phyloP scores from a whole-genome alignment of 192 early-diverging fungal species.

The Coemansia sp. region DNA sequence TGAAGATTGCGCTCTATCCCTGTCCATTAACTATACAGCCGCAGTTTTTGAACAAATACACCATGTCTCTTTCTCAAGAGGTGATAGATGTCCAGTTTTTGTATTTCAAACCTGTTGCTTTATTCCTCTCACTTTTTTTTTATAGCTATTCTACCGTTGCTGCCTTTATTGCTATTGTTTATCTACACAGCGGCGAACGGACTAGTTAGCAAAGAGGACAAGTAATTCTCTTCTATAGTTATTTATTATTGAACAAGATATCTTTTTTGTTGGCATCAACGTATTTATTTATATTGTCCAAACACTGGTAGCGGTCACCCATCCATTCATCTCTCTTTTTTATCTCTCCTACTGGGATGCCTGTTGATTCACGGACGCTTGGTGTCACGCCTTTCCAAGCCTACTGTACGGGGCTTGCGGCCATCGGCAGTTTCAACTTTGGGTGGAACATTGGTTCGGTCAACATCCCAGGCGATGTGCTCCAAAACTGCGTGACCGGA shows the following conservation, averaged over 20 bases:
- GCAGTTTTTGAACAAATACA: not conserved
- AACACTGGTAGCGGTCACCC: too few species aligned
- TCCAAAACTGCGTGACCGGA: conserved; percentile 55
- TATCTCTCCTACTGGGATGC: conserved; percentile 14
- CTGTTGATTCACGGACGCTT: conserved; percentile 46
- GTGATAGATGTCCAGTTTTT: not conserved
- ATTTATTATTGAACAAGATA: too few species aligned
- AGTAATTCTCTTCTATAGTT: not conserved
- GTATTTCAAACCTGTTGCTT: not conserved
- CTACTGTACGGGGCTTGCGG: conserved; percentile 45
- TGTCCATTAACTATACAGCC: not conserved
- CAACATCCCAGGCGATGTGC: conserved; percentile 59
- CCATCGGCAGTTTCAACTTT: conserved; percentile 56
- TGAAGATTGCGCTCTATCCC: not conserved
- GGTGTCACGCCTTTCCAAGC: conserved; percentile 49
- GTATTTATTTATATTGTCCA: too few species aligned
- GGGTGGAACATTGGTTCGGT: conserved; percentile 58
- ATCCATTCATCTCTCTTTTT: not conserved
- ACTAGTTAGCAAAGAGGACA: too few species aligned
- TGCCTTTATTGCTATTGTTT: too few species aligned
- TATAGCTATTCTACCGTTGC: too few species aligned
- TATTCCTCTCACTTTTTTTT: not conserved
- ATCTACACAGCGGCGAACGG: too few species aligned
- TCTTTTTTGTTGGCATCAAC: too few species aligned
- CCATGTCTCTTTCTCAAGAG: not conserved